These are phyloP conservation scores for Phytophthora sp. DNA, from an alignment of 352 stramenopile genomes.

Conservation along the genomic window DNA sequence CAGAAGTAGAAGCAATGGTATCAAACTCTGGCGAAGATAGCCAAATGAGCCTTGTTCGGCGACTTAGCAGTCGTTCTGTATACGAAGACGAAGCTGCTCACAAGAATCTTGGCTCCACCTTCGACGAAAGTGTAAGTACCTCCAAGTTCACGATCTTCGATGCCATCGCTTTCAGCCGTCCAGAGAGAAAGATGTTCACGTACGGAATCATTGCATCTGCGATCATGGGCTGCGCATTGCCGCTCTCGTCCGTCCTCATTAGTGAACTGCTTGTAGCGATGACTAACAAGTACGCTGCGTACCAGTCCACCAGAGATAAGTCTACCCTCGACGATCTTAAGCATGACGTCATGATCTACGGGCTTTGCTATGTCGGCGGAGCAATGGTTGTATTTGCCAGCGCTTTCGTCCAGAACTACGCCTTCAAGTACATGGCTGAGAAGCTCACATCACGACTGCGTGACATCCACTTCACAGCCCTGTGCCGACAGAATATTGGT, in stretches of 20 bases:
- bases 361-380: conserved; percentile 27
- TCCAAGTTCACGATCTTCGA: conserved; percentile 24
- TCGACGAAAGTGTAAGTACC: neutral
- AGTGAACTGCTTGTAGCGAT: conserved; percentile 13
- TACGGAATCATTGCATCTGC: conserved; percentile 27
- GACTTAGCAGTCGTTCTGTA: neutral
- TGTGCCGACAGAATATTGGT: conserved; percentile 48
- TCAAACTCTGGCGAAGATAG: no score
- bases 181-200: conserved; percentile 37
- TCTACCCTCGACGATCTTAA: conserved; percentile 23
- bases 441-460: conserved; percentile 49
- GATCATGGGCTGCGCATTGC: conserved; percentile 31
- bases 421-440: conserved; percentile 53
- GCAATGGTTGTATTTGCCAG: conserved; percentile 29
- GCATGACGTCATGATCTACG: conserved; percentile 25
- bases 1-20: no score
- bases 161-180: conserved; percentile 5
- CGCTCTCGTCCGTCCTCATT: conserved; percentile 15
- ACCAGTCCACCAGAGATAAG: neutral
- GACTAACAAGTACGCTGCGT: neutral
- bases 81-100: neutral
- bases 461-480: conserved; percentile 43
- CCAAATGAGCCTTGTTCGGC: no score
- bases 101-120: neutral
- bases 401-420: conserved; percentile 40